A percentile compares a stretch with the other conserved stretches of the same genome.
Conservation (phyloP, 805 yeast genomes). For the Kodamaea restingae region DNA sequence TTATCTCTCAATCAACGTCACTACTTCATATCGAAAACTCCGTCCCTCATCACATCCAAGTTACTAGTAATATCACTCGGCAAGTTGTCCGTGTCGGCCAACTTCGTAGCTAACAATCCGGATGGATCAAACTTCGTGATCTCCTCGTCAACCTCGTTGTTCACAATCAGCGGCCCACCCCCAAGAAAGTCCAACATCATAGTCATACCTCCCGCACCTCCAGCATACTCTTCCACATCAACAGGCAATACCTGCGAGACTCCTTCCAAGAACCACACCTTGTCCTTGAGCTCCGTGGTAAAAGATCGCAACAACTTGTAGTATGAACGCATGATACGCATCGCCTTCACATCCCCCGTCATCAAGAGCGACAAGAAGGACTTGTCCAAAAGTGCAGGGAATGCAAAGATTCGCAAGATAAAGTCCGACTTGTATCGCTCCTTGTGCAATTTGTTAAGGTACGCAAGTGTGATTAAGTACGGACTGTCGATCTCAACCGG, state of each 20-base stretch:
- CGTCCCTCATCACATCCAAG: conserved; percentile 50
- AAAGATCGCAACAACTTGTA: conserved; percentile 76
- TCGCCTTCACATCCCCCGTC: conserved; percentile 82
- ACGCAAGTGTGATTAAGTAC: conserved; percentile 81
- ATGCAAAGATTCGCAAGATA: conserved; percentile 81
- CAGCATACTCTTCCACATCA: conserved; percentile 86
- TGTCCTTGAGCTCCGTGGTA: conserved; percentile 82
- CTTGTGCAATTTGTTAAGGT: conserved; percentile 74
- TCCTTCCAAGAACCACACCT: conserved; percentile 93
- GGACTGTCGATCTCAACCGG: conserved; percentile 85
- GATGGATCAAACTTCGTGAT: conserved; percentile 41
- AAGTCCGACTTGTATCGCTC: conserved; percentile 84
- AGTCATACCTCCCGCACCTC: conserved; percentile 84
- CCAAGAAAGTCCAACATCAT: conserved; percentile 88
- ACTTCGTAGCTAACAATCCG: conserved; percentile 41
- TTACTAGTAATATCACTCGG: conserved; percentile 54
- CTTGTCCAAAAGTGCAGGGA: conserved; percentile 87
- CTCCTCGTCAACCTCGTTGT: conserved; percentile 38
- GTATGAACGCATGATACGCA: conserved; percentile 87
- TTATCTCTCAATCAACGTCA: too few relatives aligned
- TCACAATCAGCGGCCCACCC: conserved; percentile 49
- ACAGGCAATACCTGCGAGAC: conserved; percentile 84
- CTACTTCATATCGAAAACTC: conserved; percentile 30
- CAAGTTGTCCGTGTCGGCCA: conserved; percentile 51
- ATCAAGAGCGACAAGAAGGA: conserved; percentile 70